Evolutionary conservation across 2,329 filamentous ascomycete species (phyloP), one percentile per base, ranked within the genome.

Genomic region (Paracorniculantispora psalliotae): DNA sequence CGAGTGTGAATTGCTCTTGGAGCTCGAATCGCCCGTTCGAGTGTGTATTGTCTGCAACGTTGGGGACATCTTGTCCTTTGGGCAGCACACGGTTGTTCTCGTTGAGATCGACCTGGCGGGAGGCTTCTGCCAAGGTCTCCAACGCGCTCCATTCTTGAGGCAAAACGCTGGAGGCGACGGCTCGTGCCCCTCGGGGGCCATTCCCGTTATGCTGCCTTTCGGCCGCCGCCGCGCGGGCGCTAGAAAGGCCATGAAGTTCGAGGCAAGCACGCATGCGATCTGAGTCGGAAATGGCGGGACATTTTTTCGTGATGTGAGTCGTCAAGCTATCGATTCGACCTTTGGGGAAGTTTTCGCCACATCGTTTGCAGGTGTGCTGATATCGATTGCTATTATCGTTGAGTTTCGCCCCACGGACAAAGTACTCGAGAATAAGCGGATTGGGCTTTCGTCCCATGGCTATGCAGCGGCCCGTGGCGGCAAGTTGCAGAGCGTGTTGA

Each of bases 381-480:
- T 97, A 97, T 60, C 92, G 86, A 73, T 96, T 96, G 77, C 90
- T 94, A 64, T 90, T 88, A 75, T 96, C 91, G 69, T 88, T 86
- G 67, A 96, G 82, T 76, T 96, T 96, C 41, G 85, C 83, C 10
- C 92, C 92, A 66, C 92, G 85, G 72, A 90, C 85, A 73, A 96
- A 97, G 79, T 91, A 94, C 75, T 93, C 86, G 72, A 90, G 82
- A 72, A 96, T 92, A 66, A 96, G 80, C 67, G 86, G 85, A 74
- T 94, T 93, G 64, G 90, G 91, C 75, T 88, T 88, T 70, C 91
- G 85, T 71, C 91, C 91, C 91, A 93, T 93, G 66, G 70, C 76
- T 37, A 52, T 21, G 33, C 33, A 39, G 15, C 15, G 33, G 44
- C 30, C 33, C 7, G 8, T 23, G 33, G 54, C 54, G 21, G 53